These are phyloP conservation scores for Penicillium vulpinum DNA, from an alignment of 2,329 filamentous ascomycete genomes.

Conservation along the genomic window DNA sequence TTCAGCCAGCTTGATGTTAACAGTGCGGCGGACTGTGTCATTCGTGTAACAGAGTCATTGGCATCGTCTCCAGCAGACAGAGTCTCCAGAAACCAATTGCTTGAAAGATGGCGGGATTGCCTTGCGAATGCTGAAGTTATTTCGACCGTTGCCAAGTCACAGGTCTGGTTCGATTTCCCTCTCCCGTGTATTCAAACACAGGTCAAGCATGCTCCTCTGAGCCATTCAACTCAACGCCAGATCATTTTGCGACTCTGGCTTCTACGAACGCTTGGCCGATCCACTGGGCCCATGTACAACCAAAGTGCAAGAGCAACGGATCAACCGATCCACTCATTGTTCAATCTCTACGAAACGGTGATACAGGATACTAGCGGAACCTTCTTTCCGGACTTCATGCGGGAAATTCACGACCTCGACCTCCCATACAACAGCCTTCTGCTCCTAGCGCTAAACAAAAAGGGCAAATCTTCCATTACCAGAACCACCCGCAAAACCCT, in stretches of 20 bases:
- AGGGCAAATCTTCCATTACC: conserved; percentile 24
- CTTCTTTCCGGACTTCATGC: conserved; percentile 30
- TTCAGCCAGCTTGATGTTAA: conserved; percentile 28
- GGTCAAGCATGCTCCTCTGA: neutral
- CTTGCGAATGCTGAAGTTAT: conserved; percentile 24
- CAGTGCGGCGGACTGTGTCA: conserved; percentile 28
- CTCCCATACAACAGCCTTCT: conserved; percentile 35
- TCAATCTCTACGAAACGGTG: conserved; percentile 31
- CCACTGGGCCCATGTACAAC: conserved; percentile 23
- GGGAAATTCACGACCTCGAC: conserved; percentile 30
- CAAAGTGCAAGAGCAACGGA: conserved; percentile 22
- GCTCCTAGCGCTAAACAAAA: conserved; percentile 30
- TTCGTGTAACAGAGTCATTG: conserved; percentile 36
- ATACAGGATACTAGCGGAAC: conserved; percentile 15
- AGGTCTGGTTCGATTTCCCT: conserved; percentile 28
- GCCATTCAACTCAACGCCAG: conserved; percentile 22
- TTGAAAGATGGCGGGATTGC: conserved; percentile 36
- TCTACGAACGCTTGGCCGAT: conserved; percentile 29
- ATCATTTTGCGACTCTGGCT: conserved; percentile 38
- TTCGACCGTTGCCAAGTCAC: conserved; percentile 24
- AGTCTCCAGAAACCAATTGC: conserved; percentile 14
- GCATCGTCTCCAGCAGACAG: conserved; percentile 21
- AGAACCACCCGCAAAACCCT: conserved; percentile 27
- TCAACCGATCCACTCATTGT: conserved; percentile 22
- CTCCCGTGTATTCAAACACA: conserved; percentile 9